phyloP scores from a whole-genome alignment of 2,329 filamentous ascomycete species.

The Dryadomyces quercus-mongolicae region DNA sequence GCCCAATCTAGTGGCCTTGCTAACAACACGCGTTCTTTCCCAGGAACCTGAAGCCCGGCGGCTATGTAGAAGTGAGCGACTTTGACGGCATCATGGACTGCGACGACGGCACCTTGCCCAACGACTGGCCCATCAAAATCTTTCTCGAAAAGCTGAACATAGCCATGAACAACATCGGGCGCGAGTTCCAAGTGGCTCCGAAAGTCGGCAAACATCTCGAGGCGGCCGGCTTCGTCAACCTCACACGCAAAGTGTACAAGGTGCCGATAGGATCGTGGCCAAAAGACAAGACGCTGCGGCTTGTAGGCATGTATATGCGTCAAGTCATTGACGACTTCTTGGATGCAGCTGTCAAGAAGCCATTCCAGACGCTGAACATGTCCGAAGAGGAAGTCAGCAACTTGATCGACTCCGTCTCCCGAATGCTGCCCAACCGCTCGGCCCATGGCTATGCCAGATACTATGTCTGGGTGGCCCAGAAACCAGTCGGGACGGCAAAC shows the following conservation, averaged over 20 bases:
- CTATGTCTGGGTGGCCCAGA: conserved; percentile 11
- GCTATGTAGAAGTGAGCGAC: conserved; percentile 38
- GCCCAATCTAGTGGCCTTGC: too few relatives aligned
- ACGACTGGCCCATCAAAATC: conserved; percentile 23
- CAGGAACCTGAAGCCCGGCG: conserved; percentile 29
- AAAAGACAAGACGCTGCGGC: conserved; percentile 25
- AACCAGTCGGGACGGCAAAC: conserved; percentile 11
- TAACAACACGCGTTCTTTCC: conserved; percentile 8
- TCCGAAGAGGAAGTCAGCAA: conserved; percentile 40
- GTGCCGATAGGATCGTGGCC: conserved; percentile 31
- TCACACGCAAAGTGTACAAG: conserved; percentile 26
- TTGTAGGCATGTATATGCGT: conserved; percentile 24
- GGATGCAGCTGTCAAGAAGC: conserved; percentile 9
- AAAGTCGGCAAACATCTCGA: conserved; percentile 21
- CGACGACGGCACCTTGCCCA: conserved; percentile 29
- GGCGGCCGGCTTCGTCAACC: conserved; percentile 27
- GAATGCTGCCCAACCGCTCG: conserved; percentile 23
- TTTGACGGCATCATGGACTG: conserved; percentile 25
- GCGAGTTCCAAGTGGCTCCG: conserved; percentile 17
- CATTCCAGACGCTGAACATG: conserved; percentile 10
- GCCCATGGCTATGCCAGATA: conserved; percentile 6
- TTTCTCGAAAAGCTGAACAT: conserved; percentile 15
- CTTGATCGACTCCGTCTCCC: conserved; percentile 11
- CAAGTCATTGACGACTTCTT: conserved; percentile 16
- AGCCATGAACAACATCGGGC: conserved; percentile 22